Evolutionary conservation across 1,139 yeast species (phyloP).

Genomic region (Saccharomyces hybrid): DNA sequence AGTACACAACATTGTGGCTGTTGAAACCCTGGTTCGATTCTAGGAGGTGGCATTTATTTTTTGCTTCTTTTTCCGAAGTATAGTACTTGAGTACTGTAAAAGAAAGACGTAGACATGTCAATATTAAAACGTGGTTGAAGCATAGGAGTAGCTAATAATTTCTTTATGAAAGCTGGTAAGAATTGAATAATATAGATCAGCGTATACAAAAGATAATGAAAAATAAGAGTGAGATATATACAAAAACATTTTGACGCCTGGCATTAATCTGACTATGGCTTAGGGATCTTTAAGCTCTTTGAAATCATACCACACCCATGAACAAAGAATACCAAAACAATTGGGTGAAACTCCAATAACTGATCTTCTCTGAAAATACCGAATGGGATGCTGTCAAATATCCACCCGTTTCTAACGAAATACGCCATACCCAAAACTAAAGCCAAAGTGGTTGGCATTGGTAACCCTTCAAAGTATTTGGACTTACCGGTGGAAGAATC

Average conservation of each 20-base stretch:
- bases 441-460: constrained; percentile 80
- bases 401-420: constrained; percentile 46
- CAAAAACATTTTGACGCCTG: background rate
- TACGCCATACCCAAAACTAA: constrained; percentile 68
- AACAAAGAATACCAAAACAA: constrained; percentile 53
- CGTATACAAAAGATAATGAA: background rate
- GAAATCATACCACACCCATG: constrained; percentile 92
- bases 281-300: constrained; percentile 84
- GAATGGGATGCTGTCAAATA: constrained; percentile 47
- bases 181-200: background rate
- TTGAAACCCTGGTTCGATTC: background rate
- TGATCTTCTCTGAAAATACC: constrained; percentile 52
- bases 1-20: constrained; percentile 3
- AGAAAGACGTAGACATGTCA: no score
- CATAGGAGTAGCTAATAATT: no score
- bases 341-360: constrained; percentile 66
- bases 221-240: background rate
- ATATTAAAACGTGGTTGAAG: no score
- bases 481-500: constrained; percentile 69
- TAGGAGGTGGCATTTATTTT: constrained; percentile 3
- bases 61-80: no score
- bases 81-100: no score
- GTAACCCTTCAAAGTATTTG: constrained; percentile 85
- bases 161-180: background rate
- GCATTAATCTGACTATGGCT: constrained; percentile 42